phyloP scores from a whole-genome alignment of 805 yeast genomes.

The Schizosaccharomyces octosporus region DNA sequence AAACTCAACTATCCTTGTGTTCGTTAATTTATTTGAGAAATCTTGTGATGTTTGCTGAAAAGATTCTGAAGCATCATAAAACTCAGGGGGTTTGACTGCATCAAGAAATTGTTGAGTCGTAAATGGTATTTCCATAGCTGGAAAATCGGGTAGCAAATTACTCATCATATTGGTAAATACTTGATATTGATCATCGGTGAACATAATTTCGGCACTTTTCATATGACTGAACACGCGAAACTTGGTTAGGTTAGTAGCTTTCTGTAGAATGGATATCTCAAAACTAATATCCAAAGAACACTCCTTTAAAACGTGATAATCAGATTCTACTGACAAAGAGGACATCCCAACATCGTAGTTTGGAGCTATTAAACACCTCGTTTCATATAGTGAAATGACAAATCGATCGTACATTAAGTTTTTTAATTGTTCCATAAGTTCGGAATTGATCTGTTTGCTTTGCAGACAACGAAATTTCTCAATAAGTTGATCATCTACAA shows the following conservation, averaged over 20 bases:
- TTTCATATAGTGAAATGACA: constrained; percentile 49
- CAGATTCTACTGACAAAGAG: constrained; percentile 12
- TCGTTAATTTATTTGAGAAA: not conserved
- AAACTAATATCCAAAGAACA: constrained; percentile 47
- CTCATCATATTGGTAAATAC: constrained; percentile 58
- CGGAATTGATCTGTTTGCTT: constrained; percentile 26
- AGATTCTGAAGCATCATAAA: not conserved
- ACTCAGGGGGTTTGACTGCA: not conserved
- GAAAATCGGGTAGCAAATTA: constrained; percentile 33
- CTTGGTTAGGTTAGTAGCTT: constrained; percentile 46
- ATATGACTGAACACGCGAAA: constrained; percentile 53
- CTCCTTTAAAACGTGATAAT: constrained; percentile 47
- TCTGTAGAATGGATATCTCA: constrained; percentile 69
- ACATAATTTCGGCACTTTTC: constrained; percentile 41
- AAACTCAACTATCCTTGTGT: not conserved
- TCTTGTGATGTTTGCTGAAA: not conserved
- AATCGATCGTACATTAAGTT: constrained; percentile 78
- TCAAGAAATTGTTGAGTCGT: not conserved
- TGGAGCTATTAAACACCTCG: constrained; percentile 64
- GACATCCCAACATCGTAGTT: constrained; percentile 34
- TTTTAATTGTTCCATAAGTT: constrained; percentile 55
- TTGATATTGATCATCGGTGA: constrained; percentile 79
- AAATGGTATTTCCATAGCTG: constrained; percentile 3
- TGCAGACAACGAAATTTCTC: constrained; percentile 40
- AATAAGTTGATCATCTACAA: constrained; percentile 44